These are phyloP conservation scores for Podaxis sp. DNA, from an alignment of 768 basidiomycete species.

Conservation along the genomic window DNA sequence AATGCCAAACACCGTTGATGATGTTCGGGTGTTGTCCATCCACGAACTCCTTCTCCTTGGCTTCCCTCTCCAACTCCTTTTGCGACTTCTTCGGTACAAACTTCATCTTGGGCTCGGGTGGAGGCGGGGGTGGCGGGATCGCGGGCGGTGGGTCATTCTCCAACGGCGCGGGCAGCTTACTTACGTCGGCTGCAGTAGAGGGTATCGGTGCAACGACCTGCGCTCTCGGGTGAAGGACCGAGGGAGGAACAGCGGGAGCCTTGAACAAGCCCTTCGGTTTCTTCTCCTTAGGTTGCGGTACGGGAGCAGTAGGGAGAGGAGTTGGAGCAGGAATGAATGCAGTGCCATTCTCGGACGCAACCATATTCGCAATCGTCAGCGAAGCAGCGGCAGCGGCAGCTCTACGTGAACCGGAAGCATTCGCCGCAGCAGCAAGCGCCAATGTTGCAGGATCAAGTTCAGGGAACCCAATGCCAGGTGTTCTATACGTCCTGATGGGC, in stretches of 20 bases:
- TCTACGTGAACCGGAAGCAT: constrained; percentile 69
- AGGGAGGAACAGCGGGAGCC: constrained; percentile 56
- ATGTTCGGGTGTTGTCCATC: constrained; percentile 81
- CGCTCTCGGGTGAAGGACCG: constrained; percentile 62
- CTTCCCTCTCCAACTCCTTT: constrained; percentile 78
- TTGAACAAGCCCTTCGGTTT: constrained; percentile 74
- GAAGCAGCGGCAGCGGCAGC: constrained; percentile 87
- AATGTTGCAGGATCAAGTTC: constrained; percentile 72
- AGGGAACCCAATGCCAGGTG: constrained; percentile 83
- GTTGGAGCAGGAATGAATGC: constrained; percentile 41
- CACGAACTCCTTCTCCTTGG: constrained; percentile 81
- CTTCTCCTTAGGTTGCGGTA: constrained; percentile 55
- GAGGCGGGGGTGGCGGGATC: constrained; percentile 23
- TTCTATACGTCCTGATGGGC: constrained; percentile 87
- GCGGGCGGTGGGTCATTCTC: constrained; percentile 60
- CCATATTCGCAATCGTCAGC: constrained; percentile 87
- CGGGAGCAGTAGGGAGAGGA: constrained; percentile 19
- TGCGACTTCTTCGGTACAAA: constrained; percentile 58
- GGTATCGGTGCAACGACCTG: constrained; percentile 56
- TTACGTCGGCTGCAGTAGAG: constrained; percentile 63
- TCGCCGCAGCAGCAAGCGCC: constrained; percentile 62
- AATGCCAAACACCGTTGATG: constrained; percentile 90
- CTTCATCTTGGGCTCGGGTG: constrained; percentile 49
- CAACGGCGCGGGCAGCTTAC: constrained; percentile 51
- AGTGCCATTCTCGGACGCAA: constrained; percentile 87